Conservation (phyloP, 108 stramenopile species). For the Discostella pseudostelligera region DNA sequence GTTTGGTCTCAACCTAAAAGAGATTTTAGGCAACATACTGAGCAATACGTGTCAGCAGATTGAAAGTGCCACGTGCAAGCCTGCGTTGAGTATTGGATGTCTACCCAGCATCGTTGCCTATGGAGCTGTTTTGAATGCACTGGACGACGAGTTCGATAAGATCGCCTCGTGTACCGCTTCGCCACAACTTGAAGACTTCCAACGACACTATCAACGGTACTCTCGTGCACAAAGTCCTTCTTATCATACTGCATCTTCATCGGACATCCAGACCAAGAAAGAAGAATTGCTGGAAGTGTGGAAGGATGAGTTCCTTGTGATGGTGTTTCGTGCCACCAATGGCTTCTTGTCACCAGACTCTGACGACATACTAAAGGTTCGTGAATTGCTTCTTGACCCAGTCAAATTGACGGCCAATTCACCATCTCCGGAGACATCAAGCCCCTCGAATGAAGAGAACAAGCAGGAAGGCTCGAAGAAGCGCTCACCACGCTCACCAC, state of each 20-base stretch:
- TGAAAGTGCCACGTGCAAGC: constrained; percentile 32
- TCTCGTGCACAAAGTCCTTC: constrained; percentile 22
- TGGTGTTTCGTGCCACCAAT: constrained; percentile 32
- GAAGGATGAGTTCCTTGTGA: constrained; percentile 33
- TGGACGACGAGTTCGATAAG: constrained; percentile 47
- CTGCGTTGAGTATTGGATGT: constrained; percentile 33
- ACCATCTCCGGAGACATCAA: neutral
- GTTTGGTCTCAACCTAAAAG: constrained; percentile 26
- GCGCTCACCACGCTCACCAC: constrained; percentile 36
- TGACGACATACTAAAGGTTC: constrained; percentile 25
- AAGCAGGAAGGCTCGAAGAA: constrained; percentile 14
- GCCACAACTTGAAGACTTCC: constrained; percentile 40
- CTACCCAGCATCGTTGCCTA: constrained; percentile 60
- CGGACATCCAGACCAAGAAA: neutral
- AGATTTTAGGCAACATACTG: constrained; percentile 19
- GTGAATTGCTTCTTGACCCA: constrained; percentile 28
- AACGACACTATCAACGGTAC: constrained; percentile 41
- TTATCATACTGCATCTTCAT: neutral
- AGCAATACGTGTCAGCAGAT: constrained; percentile 30
- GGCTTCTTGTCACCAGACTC: constrained; percentile 33
- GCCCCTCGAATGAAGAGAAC: constrained; percentile 10
- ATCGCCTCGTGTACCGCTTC: constrained; percentile 8
- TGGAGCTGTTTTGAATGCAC: constrained; percentile 57
- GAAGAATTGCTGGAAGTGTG: constrained; percentile 31
- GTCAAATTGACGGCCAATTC: neutral